Conservation (phyloP, 495 filamentous ascomycete species). For the Xylaria intraflava region DNA sequence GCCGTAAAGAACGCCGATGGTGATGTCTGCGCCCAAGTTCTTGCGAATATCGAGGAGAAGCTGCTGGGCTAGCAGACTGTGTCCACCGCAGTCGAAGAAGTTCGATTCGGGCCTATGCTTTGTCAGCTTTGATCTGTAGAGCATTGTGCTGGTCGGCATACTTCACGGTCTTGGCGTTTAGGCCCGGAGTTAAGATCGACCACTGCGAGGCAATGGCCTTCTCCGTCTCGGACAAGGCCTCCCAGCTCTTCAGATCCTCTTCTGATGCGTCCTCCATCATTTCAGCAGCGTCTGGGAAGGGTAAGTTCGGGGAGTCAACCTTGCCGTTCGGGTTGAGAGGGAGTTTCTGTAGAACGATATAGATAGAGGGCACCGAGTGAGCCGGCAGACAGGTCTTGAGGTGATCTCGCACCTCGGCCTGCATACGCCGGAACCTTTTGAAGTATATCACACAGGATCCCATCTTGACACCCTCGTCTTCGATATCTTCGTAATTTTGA, state of each 20-base stretch:
- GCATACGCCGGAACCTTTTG: conserved; percentile 59
- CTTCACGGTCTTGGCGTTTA: conserved; percentile 57
- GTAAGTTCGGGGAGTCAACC: conserved; percentile 82
- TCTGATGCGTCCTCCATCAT: conserved; percentile 52
- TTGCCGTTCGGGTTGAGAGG: conserved; percentile 95
- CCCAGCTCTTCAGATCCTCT: conserved; percentile 63
- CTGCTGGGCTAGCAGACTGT: conserved; percentile 81
- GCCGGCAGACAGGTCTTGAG: conserved; percentile 68
- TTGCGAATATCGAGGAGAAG: conserved; percentile 64
- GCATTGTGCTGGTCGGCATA: too few relatives aligned
- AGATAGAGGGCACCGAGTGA: conserved; percentile 74
- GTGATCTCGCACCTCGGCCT: conserved; percentile 66
- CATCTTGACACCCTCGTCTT: conserved; percentile 41
- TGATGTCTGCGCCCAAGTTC: conserved; percentile 58
- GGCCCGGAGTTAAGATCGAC: conserved; percentile 45
- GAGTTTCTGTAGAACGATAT: conserved; percentile 72
- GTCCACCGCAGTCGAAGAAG: conserved; percentile 87
- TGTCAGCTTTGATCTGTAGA: too few relatives aligned
- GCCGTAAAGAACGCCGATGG: conserved; percentile 70
- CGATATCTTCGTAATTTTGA: conserved; percentile 45
- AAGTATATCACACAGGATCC: conserved; percentile 39
- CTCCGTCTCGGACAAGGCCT: conserved; percentile 41
- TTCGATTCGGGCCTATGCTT: conserved; percentile 54
- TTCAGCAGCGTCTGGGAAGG: conserved; percentile 73
- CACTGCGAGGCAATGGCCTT: conserved; percentile 29